Evolutionary conservation across 2,329 filamentous ascomycete genomes (phyloP), one percentile per base, ranked within the genome.

Genomic region (Aspergillus sp.): DNA sequence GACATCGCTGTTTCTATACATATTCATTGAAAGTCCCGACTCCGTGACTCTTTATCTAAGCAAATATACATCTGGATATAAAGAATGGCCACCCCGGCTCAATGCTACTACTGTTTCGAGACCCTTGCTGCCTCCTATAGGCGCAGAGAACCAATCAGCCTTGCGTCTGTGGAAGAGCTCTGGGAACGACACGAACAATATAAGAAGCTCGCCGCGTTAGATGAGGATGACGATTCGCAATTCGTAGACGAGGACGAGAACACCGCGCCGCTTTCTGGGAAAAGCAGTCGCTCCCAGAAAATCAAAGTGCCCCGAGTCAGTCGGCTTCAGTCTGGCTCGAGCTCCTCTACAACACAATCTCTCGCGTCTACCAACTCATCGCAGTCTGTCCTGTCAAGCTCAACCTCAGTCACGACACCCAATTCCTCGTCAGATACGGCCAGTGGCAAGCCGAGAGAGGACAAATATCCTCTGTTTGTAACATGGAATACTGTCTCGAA

Each of bases 101-200:
- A 98, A 78, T 97, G 93, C 77, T 87, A 94, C 71, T 93, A 89
- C 78, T 97, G 93, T 81, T 98, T 99, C 82, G 95, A 99, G 78
- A 83, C 84, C 42, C 87, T 99, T 39, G 84, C 86, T 53, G 89
- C 93, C 57, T 85, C 87, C 62, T 90, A 96, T 67, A 85, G 91
- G 67, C 80, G 84, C 64, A 88, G 89, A 63, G 82, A 88, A 60
- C 80, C 90, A 10, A 81, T 92, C 68, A 83, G 81, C 52, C 86
- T 98, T 23, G 75, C 81, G 47, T 82, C 89, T 64, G 84, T 96
- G 62, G 86, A 94, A 77, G 80, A 86, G 17, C 86, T 89, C 7
- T 96, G 86, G 84, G 79, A 82, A 51, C 76, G 81, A 64, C 83
- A 86, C 70, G 72, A 80, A 60, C 72, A 74, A 60, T 69, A 66